Evolutionary conservation across 768 basidiomycete species (phyloP), one percentile per base, ranked within the genome.

Genomic region (Serendipita vermifera): DNA sequence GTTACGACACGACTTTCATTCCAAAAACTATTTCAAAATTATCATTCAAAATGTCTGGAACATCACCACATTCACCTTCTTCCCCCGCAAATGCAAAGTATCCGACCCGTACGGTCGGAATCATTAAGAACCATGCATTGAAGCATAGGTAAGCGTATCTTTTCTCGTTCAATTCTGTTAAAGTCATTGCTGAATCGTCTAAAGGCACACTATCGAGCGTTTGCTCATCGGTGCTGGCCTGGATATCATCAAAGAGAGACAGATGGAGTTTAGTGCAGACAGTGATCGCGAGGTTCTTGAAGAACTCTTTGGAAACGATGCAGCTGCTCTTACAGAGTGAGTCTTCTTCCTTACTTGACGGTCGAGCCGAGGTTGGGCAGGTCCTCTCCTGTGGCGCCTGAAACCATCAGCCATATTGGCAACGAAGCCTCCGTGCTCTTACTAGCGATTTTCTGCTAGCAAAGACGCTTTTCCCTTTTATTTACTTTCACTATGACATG

Each of bases 251-350:
- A 51, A 51, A 51, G 46, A 51, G 24, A 51, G 46, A 51, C 46
- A 51, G 67, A 87, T 91, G 83, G 85, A 86, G 61, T 89, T 91
- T 62, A 87, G 89, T 64, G 77, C 79, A 14, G 87, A 89, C 63
- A 78, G 82, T 11, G 87, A 90, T 61, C 85, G 84, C 24, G 87
- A 87, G 31, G 78, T 81, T 1, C 73, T 88, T 55, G 82, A 79
- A 55, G 86, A 88, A 62, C 70, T 90, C 33, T 90, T 91, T 64
- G 87, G 86, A 14, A 77, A 84, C 46, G 86, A 89, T 60, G 79
- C 83, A 5, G 72, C 74, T 31, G 83, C 79, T 46, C 76, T 91
- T 58, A 78, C 77, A 57, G 85, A 88, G 88, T 89, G 67, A 74
- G 84, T 79, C 39, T 38, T 24, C 3, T 3, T n/a, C n/a, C n/a